A percentile compares a stretch with the other conserved stretches of the same genome.
Conservation (phyloP, 2,329 filamentous ascomycete species). For the Clonostachys solani region DNA sequence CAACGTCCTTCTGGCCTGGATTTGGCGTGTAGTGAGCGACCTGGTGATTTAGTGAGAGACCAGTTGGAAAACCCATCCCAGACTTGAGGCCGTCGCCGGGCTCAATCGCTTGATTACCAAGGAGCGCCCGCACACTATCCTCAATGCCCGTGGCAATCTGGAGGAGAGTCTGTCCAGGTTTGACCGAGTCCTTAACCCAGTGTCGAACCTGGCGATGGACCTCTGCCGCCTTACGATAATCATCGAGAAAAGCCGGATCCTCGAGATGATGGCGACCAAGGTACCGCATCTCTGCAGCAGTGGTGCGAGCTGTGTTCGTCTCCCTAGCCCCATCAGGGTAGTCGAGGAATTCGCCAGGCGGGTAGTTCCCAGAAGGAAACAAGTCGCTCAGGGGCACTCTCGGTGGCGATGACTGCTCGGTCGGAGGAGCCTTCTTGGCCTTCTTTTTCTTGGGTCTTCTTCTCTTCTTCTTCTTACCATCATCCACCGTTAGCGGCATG, state of each 20-base stretch:
- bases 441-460: slow-evolving; percentile 13
- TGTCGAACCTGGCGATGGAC: slow-evolving; percentile 77
- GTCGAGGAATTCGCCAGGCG: slow-evolving; percentile 15
- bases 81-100: slow-evolving; percentile 71
- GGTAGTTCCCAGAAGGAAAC: slow-evolving; percentile 18
- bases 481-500: not conserved
- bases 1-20: slow-evolving; percentile 65
- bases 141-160: slow-evolving; percentile 81
- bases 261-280: slow-evolving; percentile 14
- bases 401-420: slow-evolving; percentile 22
- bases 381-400: slow-evolving; percentile 21
- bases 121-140: slow-evolving; percentile 68
- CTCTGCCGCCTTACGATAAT: slow-evolving; percentile 77
- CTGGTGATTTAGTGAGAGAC: slow-evolving; percentile 74
- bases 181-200: slow-evolving; percentile 73
- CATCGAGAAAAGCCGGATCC: slow-evolving; percentile 58
- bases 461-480: slow-evolving; percentile 17
- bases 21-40: slow-evolving; percentile 83
- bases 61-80: slow-evolving; percentile 80
- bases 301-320: slow-evolving; percentile 13
- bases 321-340: slow-evolving; percentile 9
- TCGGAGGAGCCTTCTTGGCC: slow-evolving; percentile 5
- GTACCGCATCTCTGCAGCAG: slow-evolving; percentile 15
- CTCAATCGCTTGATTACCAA: slow-evolving; percentile 68
- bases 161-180: slow-evolving; percentile 70